Conservation (phyloP, 805 yeast species). For the Saccharomycopsis babjevae region DNA sequence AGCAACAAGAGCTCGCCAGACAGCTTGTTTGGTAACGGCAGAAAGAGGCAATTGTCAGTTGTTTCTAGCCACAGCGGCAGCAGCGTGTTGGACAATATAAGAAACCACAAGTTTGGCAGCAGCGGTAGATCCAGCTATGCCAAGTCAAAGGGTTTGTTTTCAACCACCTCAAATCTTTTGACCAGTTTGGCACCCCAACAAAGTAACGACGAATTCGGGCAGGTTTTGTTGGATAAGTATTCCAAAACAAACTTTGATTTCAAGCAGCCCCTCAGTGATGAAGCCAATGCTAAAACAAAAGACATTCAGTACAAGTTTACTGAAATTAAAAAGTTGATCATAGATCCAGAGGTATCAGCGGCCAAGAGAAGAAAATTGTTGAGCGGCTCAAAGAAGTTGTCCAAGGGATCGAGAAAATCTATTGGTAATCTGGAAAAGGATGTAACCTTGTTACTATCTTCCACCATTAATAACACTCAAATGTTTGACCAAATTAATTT, state of each 20-base stretch:
- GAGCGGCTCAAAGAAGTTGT: conserved; percentile 19
- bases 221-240: conserved; percentile 1
- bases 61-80: not conserved
- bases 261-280: not conserved
- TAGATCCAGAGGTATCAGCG: conserved; percentile 34
- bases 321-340: conserved; percentile 28
- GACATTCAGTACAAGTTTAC: not conserved
- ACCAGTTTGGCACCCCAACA: conserved; percentile 10
- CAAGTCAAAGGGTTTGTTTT: not conserved
- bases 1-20: not conserved
- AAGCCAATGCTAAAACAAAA: not conserved
- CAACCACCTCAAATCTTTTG: not conserved
- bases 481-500: not conserved
- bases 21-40: not conserved
- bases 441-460: not conserved
- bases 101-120: conserved; percentile 4
- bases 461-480: not conserved
- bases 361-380: conserved; percentile 33
- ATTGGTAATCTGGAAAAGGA: not conserved
- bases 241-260: conserved; percentile 9
- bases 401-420: not conserved
- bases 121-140: not conserved
- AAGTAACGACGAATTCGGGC: conserved; percentile 1
- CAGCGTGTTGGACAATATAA: conserved; percentile 11
- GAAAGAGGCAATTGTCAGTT: not conserved